phyloP scores from a whole-genome alignment of 73 alveolate genomes.

The Paramecium tetraurelia region DNA sequence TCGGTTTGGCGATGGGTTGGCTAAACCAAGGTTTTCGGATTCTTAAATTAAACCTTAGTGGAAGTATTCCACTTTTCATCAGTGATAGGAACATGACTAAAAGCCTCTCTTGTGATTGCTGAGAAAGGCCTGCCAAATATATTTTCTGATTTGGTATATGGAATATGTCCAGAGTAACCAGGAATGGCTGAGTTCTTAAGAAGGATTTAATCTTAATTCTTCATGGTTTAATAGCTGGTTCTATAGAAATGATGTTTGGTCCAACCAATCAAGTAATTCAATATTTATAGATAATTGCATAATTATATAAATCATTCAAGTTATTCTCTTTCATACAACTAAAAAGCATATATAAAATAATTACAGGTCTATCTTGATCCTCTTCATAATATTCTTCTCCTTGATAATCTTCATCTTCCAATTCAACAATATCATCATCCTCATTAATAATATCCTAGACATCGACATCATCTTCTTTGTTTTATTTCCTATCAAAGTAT shows the following conservation, averaged over 20 bases:
- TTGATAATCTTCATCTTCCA: slow-evolving; percentile 18
- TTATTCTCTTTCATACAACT: slow-evolving; percentile 39
- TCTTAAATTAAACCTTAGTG: not conserved
- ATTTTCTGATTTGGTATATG: not conserved
- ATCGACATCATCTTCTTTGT: not conserved
- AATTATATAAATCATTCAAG: slow-evolving; percentile 22
- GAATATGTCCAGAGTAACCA: not conserved
- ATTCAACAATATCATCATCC: slow-evolving; percentile 1
- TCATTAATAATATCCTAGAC: not conserved
- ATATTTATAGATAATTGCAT: not conserved
- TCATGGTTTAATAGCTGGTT: not conserved
- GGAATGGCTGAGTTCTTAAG: not conserved
- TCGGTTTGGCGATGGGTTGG: not conserved
- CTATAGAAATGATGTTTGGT: not conserved
- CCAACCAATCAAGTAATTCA: not conserved
- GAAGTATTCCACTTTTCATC: not conserved
- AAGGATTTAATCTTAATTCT: not conserved
- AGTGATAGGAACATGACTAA: not conserved
- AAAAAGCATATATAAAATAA: not conserved
- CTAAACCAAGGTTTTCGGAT: not conserved
- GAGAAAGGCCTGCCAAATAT: not conserved
- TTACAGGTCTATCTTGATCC: slow-evolving; percentile 1
- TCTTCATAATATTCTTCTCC: slow-evolving; percentile 9
- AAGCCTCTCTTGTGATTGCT: not conserved
- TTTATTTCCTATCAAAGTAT: not conserved